These are phyloP conservation scores for Breviolum minutum DNA, from an alignment of 73 alveolate species.

Conservation along the genomic window DNA sequence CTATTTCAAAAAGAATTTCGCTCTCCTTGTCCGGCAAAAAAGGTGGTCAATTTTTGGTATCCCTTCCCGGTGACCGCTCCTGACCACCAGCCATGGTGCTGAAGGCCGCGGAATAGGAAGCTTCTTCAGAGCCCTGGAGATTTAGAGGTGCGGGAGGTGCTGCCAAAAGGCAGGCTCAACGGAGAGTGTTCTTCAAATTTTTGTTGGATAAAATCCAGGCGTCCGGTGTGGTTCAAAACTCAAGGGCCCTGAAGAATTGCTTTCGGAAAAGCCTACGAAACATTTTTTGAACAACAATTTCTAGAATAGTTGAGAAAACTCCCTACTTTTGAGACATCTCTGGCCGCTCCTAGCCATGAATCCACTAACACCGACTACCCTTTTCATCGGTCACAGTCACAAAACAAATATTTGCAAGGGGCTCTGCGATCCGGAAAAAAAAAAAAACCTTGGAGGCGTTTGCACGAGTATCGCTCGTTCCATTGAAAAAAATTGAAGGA, in stretches of 20 bases:
- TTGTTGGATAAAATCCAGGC: background rate
- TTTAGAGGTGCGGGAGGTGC: background rate
- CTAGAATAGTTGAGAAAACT: background rate
- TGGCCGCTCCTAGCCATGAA: too few species aligned
- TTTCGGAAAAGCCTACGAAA: too few species aligned
- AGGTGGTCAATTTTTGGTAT: background rate
- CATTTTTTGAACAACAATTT: background rate
- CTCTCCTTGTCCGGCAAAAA: too few species aligned
- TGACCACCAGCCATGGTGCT: conserved; percentile 26
- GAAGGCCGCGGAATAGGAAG: conserved; percentile 27
- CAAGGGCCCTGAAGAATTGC: background rate
- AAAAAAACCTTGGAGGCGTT: background rate
- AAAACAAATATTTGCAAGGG: too few species aligned
- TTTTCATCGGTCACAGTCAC: too few species aligned
- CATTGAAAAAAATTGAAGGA: background rate
- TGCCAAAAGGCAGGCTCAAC: background rate
- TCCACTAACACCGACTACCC: too few species aligned
- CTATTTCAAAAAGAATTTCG: too few species aligned
- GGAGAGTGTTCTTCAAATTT: background rate
- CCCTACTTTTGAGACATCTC: too few species aligned
- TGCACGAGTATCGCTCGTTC: background rate
- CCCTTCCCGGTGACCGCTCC: background rate
- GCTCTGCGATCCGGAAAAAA: background rate
- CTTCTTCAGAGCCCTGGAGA: conserved; percentile 50
- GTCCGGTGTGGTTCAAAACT: background rate